These are phyloP conservation scores for Lentinula lateritia DNA, from an alignment of 768 basidiomycete genomes.

Conservation along the genomic window DNA sequence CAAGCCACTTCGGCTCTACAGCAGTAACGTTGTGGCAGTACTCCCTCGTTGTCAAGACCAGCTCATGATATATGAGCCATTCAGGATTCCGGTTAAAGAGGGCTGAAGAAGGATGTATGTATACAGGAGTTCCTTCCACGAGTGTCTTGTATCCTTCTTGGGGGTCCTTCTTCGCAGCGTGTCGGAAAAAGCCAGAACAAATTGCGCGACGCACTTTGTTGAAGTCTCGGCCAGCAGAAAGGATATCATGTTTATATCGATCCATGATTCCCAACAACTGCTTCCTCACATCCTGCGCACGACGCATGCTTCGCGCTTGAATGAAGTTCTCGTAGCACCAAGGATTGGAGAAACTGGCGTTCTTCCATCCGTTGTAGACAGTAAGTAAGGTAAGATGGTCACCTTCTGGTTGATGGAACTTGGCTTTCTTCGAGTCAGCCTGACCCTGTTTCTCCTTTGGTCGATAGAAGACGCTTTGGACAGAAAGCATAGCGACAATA, in stretches of 20 bases:
- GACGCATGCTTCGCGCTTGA: slow-evolving; percentile 93
- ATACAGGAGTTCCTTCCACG: slow-evolving; percentile 97
- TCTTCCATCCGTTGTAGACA: slow-evolving; percentile 99
- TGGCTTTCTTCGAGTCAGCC: slow-evolving; percentile 99
- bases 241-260: slow-evolving; percentile 92
- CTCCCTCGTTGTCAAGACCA: slow-evolving; percentile 94
- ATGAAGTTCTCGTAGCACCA: slow-evolving; percentile 99
- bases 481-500: slow-evolving; percentile 95
- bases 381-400: slow-evolving; percentile 89
- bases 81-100: slow-evolving; percentile 96
- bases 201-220: slow-evolving; percentile 93
- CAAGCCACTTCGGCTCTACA: slow-evolving; percentile 97
- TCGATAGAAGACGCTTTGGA: slow-evolving; percentile 94
- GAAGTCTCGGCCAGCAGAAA: slow-evolving; percentile 89
- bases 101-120: slow-evolving; percentile 95
- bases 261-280: slow-evolving; percentile 99
- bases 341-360: slow-evolving; percentile 91
- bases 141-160: slow-evolving; percentile 98
- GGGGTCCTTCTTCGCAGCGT: slow-evolving; percentile 98
- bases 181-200: slow-evolving; percentile 95
- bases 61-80: slow-evolving; percentile 93
- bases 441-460: slow-evolving; percentile 99
- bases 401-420: slow-evolving; percentile 98
- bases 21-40: slow-evolving; percentile 93
- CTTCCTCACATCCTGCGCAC: slow-evolving; percentile 97